Evolutionary conservation across 139 green algal genomes (phyloP), one percentile per base, ranked within the genome.

Genomic region (Chlamydomonas eustigma): DNA sequence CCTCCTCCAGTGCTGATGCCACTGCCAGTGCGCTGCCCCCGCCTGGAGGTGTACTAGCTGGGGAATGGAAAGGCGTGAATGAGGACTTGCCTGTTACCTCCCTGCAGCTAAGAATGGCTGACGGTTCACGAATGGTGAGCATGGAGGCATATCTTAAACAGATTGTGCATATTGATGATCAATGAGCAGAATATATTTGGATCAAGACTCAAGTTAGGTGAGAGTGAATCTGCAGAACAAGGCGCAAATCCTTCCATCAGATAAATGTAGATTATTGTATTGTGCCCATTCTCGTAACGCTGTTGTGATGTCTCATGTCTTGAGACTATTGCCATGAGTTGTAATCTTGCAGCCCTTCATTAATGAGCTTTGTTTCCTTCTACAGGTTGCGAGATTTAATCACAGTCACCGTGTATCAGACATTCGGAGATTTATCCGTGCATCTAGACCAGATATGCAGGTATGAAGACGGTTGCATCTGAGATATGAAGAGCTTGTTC

Each of bases 91-190:
- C 93, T 28, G 87, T 79, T 37, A 97, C 93, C 0, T 93, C 86
- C 4, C 80, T 97, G 35, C 92, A 97, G 89, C 78, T 97, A n/a
- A 79, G 92, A 0, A 80, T 97, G 76, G 79, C 81, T 4, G 93
- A 97, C 73, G 92, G 93, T 39, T 88, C 78, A 0, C 81, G 93
- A 39, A 85, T 94, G 85, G 88, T 91, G 34, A 18, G 33, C n/a
- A n/a, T n/a, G n/a, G n/a, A n/a, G n/a, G n/a, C n/a, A n/a, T n/a
- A n/a, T n/a, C n/a, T n/a, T n/a, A n/a, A n/a, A n/a, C n/a, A n/a
- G n/a, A n/a, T n/a, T n/a, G n/a, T n/a, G n/a, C n/a, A n/a, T n/a
- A n/a, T n/a, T n/a, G n/a, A n/a, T n/a, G n/a, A n/a, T n/a, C n/a
- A n/a, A n/a, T n/a, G n/a, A n/a, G n/a, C n/a, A n/a, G n/a, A n/a